A percentile compares a stretch with the other conserved stretches of the same genome.
phyloP scores from a whole-genome alignment of 352 stramenopile genomes.

The Sclerospora graminicola region DNA sequence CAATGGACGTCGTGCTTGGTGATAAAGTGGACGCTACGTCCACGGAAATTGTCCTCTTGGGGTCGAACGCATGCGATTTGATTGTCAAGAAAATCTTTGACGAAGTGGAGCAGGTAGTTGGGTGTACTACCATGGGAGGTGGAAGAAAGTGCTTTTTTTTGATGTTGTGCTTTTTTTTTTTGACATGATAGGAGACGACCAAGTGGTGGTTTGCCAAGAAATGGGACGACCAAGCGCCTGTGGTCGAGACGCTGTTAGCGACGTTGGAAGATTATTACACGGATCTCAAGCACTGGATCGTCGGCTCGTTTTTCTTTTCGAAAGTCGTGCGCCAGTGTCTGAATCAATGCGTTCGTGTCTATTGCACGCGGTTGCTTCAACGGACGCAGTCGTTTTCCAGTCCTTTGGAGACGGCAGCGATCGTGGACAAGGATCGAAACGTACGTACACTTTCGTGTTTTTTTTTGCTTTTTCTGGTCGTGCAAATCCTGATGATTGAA shows the following conservation, averaged over 20 bases:
- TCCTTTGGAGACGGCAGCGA: slow-evolving; percentile 19
- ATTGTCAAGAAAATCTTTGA: slow-evolving; percentile 71
- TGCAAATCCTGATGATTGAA: neutral
- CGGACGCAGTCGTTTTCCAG: slow-evolving; percentile 50
- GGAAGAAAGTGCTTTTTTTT: too few species aligned
- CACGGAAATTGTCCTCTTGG: slow-evolving; percentile 73
- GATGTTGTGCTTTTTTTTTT: neutral
- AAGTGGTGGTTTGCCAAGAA: slow-evolving; percentile 74
- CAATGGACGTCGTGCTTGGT: slow-evolving; percentile 64
- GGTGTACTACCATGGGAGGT: too few species aligned
- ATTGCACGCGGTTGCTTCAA: slow-evolving; percentile 42
- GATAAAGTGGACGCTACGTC: slow-evolving; percentile 66
- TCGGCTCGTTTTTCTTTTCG: slow-evolving; percentile 76
- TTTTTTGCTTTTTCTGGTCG: neutral
- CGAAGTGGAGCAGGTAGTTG: slow-evolving; percentile 67
- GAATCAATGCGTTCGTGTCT: slow-evolving; percentile 57
- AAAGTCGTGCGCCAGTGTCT: slow-evolving; percentile 66
- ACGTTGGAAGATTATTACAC: slow-evolving; percentile 73
- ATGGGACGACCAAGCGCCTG: slow-evolving; percentile 66
- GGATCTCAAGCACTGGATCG: slow-evolving; percentile 70
- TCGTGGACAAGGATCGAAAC: slow-evolving; percentile 53
- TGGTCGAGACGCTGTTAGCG: slow-evolving; percentile 63
- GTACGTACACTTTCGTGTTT: slow-evolving; percentile 11
- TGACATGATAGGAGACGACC: slow-evolving; percentile 37
- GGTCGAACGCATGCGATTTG: slow-evolving; percentile 47